These are phyloP conservation scores for Bothriochloa decipiens DNA, from an alignment of 176 grass and related monocot genomes.

Conservation along the genomic window DNA sequence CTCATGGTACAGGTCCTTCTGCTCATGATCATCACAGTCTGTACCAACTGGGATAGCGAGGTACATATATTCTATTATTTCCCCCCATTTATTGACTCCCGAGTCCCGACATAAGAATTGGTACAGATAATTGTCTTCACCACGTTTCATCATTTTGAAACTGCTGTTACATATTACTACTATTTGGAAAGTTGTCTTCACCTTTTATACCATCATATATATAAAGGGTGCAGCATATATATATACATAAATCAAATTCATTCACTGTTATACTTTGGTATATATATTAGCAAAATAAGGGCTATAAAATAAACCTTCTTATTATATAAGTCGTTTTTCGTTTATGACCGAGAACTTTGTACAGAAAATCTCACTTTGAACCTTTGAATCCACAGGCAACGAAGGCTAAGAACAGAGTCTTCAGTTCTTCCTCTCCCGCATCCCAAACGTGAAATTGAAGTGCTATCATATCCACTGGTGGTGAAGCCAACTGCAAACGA, in stretches of 20 bases:
- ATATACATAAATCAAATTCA: not conserved
- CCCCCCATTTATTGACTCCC: not conserved
- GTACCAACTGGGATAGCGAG: slow-evolving; percentile 74
- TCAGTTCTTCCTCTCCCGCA: slow-evolving; percentile 46
- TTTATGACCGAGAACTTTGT: not conserved
- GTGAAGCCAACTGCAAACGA: not conserved
- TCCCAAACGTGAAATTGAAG: slow-evolving; percentile 22
- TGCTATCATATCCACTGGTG: not conserved
- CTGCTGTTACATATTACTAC: not conserved
- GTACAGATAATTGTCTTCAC: too few relatives aligned
- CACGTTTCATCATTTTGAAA: too few relatives aligned
- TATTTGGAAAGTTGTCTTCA: not conserved
- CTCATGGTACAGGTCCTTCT: slow-evolving; percentile 58
- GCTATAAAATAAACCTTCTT: not conserved
- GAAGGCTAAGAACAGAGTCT: slow-evolving; percentile 55
- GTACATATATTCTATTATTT: slow-evolving; percentile 23
- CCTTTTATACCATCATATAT: not conserved
- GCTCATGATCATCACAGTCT: slow-evolving; percentile 47
- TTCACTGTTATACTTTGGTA: not conserved
- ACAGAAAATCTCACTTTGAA: not conserved
- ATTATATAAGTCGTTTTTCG: not conserved
- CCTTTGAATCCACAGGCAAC: slow-evolving; percentile 17
- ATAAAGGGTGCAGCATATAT: not conserved
- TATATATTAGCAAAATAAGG: not conserved
- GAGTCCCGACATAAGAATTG: too few relatives aligned